These are phyloP conservation scores for Cryphonectria radicalis DNA, from an alignment of 2,329 filamentous ascomycete species.

Conservation along the genomic window DNA sequence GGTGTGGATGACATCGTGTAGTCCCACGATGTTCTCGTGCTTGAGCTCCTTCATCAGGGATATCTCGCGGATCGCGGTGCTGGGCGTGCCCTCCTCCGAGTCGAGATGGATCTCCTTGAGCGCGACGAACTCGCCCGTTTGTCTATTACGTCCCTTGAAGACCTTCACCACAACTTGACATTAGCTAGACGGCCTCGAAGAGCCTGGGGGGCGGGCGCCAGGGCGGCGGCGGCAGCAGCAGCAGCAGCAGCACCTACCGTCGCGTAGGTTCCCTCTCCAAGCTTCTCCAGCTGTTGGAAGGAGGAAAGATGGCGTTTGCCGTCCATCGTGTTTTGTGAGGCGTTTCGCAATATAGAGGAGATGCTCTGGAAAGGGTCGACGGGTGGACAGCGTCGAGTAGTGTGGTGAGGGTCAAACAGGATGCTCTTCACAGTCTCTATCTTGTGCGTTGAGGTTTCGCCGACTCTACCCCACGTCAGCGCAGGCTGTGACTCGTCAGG, in stretches of 20 bases:
- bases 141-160: conserved; percentile 93
- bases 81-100: conserved; percentile 96
- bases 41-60: conserved; percentile 99
- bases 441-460: conserved; percentile 31
- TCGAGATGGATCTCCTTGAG: conserved; percentile 99
- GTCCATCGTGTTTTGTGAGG: conserved; percentile 67
- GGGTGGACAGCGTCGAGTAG: conserved; percentile 34
- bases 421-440: conserved; percentile 44
- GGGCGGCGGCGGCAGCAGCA: background rate
- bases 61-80: conserved; percentile 96
- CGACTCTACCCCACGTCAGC: background rate
- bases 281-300: conserved; percentile 98
- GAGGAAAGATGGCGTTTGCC: conserved; percentile 91
- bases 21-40: conserved; percentile 95
- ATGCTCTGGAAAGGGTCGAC: conserved; percentile 38
- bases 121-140: conserved; percentile 94
- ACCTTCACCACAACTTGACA: conserved; percentile 61
- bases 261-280: conserved; percentile 97
- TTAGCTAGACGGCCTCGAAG: background rate
- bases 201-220: conserved; percentile 20
- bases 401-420: conserved; percentile 45
- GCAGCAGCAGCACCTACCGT: conserved; percentile 65
- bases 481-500: conserved; percentile 1
- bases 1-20: conserved; percentile 98
- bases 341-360: conserved; percentile 35